Percentiles rank a stretch among this genome's conserved stretches.
Evolutionary conservation across 106 monocot genomes (phyloP).

Genomic region (Cymbidium sinense): DNA sequence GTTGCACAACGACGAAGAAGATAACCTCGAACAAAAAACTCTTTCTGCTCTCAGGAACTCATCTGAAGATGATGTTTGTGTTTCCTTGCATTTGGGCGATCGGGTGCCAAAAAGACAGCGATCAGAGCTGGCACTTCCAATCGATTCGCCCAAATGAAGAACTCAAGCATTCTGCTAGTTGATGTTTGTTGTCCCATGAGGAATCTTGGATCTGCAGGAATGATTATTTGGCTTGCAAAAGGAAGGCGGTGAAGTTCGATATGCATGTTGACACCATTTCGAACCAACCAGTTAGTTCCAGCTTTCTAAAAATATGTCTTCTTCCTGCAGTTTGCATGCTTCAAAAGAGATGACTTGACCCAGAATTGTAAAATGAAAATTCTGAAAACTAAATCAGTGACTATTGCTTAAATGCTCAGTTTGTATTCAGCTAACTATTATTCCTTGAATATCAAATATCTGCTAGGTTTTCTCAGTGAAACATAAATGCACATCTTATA

Average conservation of each 20-base stretch:
- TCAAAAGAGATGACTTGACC: background rate
- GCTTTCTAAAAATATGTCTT: background rate
- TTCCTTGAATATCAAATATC: background rate
- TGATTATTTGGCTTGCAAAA: too few relatives aligned
- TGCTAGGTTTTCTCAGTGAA: background rate
- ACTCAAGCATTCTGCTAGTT: background rate
- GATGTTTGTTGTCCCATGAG: background rate
- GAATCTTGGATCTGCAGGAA: background rate
- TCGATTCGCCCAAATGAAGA: background rate
- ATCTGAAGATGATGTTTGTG: slow-evolving; percentile 55
- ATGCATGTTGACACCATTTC: too few relatives aligned
- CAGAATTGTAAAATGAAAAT: background rate
- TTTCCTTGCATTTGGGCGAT: slow-evolving; percentile 73
- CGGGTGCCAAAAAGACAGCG: slow-evolving; percentile 52
- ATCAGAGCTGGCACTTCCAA: slow-evolving; percentile 9
- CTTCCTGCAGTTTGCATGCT: background rate
- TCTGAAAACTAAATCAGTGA: background rate
- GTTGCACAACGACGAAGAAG: slow-evolving; percentile 24
- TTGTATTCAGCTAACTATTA: background rate
- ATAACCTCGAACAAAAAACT: slow-evolving; percentile 22
- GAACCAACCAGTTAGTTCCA: background rate
- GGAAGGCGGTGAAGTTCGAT: too few relatives aligned
- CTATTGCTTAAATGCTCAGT: background rate
- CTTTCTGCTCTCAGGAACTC: slow-evolving; percentile 47
- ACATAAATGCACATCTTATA: background rate